phyloP scores from a whole-genome alignment of 192 early-diverging fungal genomes.

The Coemansia sp. region DNA sequence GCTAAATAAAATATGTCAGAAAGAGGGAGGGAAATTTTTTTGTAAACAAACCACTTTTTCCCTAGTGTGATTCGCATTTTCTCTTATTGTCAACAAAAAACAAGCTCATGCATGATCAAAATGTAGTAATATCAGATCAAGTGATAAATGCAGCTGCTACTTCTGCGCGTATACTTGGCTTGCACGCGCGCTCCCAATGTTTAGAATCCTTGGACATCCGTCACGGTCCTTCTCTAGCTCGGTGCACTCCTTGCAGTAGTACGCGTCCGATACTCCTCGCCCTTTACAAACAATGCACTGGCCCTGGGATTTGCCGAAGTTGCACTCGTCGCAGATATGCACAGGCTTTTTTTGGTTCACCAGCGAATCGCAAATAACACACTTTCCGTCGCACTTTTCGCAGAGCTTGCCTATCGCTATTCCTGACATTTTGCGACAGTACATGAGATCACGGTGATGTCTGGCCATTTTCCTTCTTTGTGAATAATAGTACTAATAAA shows the following conservation, averaged over 20 bases:
- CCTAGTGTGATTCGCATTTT: not conserved
- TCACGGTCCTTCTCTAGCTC: slow-evolving; percentile 93
- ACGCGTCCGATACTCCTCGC: slow-evolving; percentile 88
- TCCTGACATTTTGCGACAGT: slow-evolving; percentile 92
- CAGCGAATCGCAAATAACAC: slow-evolving; percentile 96
- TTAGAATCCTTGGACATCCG: slow-evolving; percentile 98
- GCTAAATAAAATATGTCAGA: not conserved
- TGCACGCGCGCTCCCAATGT: slow-evolving; percentile 88
- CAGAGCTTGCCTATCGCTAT: slow-evolving; percentile 63
- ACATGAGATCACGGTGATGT: slow-evolving; percentile 91
- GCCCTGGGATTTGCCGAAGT: slow-evolving; percentile 90
- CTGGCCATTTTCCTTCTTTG: slow-evolving; percentile 62
- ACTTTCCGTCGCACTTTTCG: slow-evolving; percentile 80
- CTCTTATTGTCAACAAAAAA: slow-evolving; percentile 16
- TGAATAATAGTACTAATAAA: not conserved
- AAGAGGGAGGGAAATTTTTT: not conserved
- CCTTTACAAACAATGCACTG: slow-evolving; percentile 90
- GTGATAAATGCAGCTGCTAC: slow-evolving; percentile 61
- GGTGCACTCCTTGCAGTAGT: slow-evolving; percentile 92
- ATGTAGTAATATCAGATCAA: not conserved
- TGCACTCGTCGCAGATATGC: slow-evolving; percentile 95
- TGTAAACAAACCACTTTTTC: slow-evolving; percentile 1
- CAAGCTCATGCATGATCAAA: not conserved
- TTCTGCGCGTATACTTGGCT: slow-evolving; percentile 93
- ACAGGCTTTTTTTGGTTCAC: slow-evolving; percentile 89